Base-by-base conservation (phyloP, 2,329 filamentous ascomycete genomes). In the Stylonectria norvegica region DNA sequence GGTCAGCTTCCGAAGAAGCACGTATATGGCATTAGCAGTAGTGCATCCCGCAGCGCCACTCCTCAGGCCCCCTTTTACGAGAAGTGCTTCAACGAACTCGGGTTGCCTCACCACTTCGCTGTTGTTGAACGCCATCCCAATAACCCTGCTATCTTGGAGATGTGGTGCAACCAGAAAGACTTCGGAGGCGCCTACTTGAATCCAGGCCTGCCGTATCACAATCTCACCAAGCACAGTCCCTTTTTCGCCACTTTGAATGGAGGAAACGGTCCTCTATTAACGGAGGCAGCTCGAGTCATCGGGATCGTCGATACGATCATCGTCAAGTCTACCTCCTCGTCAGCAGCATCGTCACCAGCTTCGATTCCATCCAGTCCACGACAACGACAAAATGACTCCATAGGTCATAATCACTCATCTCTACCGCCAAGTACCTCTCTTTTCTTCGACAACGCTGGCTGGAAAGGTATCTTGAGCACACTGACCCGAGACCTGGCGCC, bases 111-210 rank as follows among this genome's bases (percentile, higher is more conserved):
- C 56, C 81, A 85, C 34, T 86, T 93, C 51, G 76, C 79, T 11
- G 82, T 85, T 25, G 80, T 91, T 7, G 86, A 91, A 60, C 75
- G 85, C 38, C 79, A 81, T 4, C 72, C 79, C 4, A 81, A 76
- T 48, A 79, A 77, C 2, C 76, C 79, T 36, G 74, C 74, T 3
- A 81, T 79, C 12, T 76, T 93, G 45, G 85, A 90, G 58, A 70
- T 79, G 1, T 83, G 87, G 63, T 80, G 88, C 53, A 77, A 81
- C 42, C 83, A 88, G 56, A 78, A 78, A 37, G 78, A 81, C 38
- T 94, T 95, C 63, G 88, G 89, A 29, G 89, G 88, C 27, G 86
- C 87, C 22, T 90, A 87, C 56, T 73, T 94, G 45, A 86, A 85
- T 55, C 87, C 87, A 10, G 82, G 86, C 1, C 68, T 89, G 36